Percentiles rank a stretch among this genome's conserved stretches.
Conservation (phyloP, 2,329 filamentous ascomycete species). For the Colletotrichum tropicale region DNA sequence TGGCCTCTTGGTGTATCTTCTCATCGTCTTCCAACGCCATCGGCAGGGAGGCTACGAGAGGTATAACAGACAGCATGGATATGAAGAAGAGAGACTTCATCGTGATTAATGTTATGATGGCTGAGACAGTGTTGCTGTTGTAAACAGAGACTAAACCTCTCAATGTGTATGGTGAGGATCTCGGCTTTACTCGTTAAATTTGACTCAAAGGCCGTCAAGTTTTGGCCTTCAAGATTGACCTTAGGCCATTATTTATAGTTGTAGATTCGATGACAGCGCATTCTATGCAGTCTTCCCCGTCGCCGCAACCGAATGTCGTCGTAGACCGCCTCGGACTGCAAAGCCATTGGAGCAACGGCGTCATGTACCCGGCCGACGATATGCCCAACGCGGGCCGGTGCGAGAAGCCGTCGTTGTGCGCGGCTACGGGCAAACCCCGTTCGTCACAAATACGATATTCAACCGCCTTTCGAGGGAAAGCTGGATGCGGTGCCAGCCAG, state of each 20-base stretch:
- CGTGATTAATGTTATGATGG: not conserved
- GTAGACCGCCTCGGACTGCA: not conserved
- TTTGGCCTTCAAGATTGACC: not conserved
- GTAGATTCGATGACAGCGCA: not conserved
- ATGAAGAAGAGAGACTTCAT: not conserved
- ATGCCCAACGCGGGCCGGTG: slow-evolving; percentile 5
- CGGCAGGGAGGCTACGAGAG: not conserved
- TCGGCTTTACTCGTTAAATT: not conserved
- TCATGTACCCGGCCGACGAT: slow-evolving; percentile 3
- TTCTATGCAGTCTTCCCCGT: not conserved
- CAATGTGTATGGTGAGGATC: not conserved
- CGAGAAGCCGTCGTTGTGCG: slow-evolving; percentile 1
- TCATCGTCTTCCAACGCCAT: not conserved
- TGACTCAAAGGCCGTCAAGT: not conserved
- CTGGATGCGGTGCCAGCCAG: not conserved
- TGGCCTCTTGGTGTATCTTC: not conserved
- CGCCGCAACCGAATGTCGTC: not conserved
- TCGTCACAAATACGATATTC: not conserved
- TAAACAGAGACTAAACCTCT: not conserved
- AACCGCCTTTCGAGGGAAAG: not conserved
- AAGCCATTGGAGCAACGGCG: not conserved
- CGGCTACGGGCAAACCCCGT: not conserved
- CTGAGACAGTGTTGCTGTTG: not conserved
- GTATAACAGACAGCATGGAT: not conserved
- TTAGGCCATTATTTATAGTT: not conserved